Base-by-base conservation (phyloP, 208 protist species). In the Angomonas desouzai region DNA sequence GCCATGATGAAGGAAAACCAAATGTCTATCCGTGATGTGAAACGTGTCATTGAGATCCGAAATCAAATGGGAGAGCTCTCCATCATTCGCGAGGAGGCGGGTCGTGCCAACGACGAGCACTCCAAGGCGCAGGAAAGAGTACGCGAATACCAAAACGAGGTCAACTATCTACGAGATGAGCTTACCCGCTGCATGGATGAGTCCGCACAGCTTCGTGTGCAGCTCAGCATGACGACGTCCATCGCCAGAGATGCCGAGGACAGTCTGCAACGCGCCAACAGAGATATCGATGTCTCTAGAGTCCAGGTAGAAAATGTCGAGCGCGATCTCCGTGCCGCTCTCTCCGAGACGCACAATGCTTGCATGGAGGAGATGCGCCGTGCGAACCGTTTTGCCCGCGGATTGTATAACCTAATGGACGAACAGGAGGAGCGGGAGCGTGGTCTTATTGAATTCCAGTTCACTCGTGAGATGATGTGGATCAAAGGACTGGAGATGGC, bases 361-460 rank as follows among this genome's bases (percentile, higher is more conserved):
- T 34, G 22, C 13, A 23, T n/a, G 51, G 51, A 29, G 20, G 51
- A 57, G 51, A 57, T 34, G 51, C 51, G 51, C 11, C 51, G 51
- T n/a, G 51, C 51, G 7, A 57, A 57, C 51, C 51, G 51, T n/a
- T 16, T 29, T 3, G 51, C 51, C 7, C 51, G 51, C 13, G 27
- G 22, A 3, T 25, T 57, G 28, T n/a, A 57, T 23, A 34, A 76
- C 49, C 25, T 77, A 18, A 13, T 75, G 32, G 30, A 11, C 3
- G 34, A 63, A 33, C 70, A 66, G 22, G 79, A 85, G 45, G 72
- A 79, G 59, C 58, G 60, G 59, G 61, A 85, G 47, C 79, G 79
- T 36, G 64, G 61, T 62, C 56, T 79, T 10, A 1, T 85, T 0
- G 74, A 85, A 61, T 72, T 74, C 55, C 79, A 85, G 29, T 51